These are phyloP conservation scores for Wallacemonas sp. DNA, from an alignment of 208 protist species.

Conservation along the genomic window DNA sequence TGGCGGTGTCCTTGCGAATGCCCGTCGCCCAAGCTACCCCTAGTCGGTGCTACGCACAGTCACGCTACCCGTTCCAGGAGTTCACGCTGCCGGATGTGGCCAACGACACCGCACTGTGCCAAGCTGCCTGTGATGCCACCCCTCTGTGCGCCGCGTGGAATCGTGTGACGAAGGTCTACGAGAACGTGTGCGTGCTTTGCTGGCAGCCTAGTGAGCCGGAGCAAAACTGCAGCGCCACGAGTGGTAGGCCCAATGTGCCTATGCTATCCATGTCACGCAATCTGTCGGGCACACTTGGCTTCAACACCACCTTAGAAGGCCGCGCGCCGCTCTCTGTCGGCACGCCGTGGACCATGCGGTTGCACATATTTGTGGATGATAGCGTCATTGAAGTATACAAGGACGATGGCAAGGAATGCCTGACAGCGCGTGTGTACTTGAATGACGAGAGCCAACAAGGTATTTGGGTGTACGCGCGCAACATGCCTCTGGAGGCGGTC, in stretches of 20 bases:
- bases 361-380: conserved; percentile 29
- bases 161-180: conserved; percentile 1
- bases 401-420: conserved; percentile 30
- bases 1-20: conserved; percentile 20
- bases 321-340: conserved; percentile 1
- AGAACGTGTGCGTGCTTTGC: conserved; percentile 14
- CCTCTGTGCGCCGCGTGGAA: conserved; percentile 24
- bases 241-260: conserved; percentile 18
- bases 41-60: conserved; percentile 19
- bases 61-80: neutral
- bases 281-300: conserved; percentile 12
- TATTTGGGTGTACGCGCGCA: conserved; percentile 17
- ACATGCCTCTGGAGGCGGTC: conserved; percentile 4
- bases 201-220: neutral
- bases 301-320: conserved; percentile 2
- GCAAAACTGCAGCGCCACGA: conserved; percentile 19
- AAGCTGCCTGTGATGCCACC: conserved; percentile 4
- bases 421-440: conserved; percentile 37
- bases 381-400: conserved; percentile 34
- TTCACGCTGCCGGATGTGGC: conserved; percentile 15
- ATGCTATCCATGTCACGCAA: conserved; percentile 5
- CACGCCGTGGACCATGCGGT: neutral
- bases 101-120: conserved; percentile 16
- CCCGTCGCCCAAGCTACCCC: conserved; percentile 17
- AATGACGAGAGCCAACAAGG: neutral